Base-by-base conservation (phyloP, 805 yeast species). In the Starmera quercuum region DNA sequence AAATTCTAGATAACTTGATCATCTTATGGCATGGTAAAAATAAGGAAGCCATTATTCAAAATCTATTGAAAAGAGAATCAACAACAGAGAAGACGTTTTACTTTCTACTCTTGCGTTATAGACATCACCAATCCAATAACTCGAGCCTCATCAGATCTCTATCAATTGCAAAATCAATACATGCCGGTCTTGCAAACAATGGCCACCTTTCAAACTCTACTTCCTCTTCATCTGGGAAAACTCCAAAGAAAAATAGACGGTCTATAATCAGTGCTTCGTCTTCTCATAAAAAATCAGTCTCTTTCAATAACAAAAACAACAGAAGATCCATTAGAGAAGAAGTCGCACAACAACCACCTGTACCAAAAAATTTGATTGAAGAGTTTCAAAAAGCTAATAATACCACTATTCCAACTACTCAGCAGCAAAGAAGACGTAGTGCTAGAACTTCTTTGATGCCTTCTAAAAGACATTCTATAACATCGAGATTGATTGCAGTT, bases 51-150 rank as follows among this genome's bases (percentile, higher is more conserved):
- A 73, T 86, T 16, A 59, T 80, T 29, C 53, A 65, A 5, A 69
- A 73, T 39, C 59, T 86, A 31, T 43, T 78, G 35, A 66, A 75
- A 15, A 64, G 69, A 3, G 76, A 66, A 24, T 71, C 74, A 38
- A 78, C 78, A 38, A 71, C 86, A 2, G 95, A 85, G 48, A 85
- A 85, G 61, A 71, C 83, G 41, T 85, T 85, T 51, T 85, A 86
- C 57, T 78, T 82, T 43, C 58, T 86, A 32, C 63, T 85, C 39
- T 61, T 80, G 63, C 76, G 81, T 45, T 85, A 85, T 56, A 68
- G 94, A 44, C 80, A 80, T 45, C 84, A 79, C 36, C 90, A 82
- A 30, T 47, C 53, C 14, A 48, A 49, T 30, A 43, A 24, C 11
- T 16, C 53, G 5, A 42, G 48, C n/a, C 30, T 51, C 25, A 42